phyloP scores from a whole-genome alignment of 108 stramenopile species.

The Cyclotella kingstonii region DNA sequence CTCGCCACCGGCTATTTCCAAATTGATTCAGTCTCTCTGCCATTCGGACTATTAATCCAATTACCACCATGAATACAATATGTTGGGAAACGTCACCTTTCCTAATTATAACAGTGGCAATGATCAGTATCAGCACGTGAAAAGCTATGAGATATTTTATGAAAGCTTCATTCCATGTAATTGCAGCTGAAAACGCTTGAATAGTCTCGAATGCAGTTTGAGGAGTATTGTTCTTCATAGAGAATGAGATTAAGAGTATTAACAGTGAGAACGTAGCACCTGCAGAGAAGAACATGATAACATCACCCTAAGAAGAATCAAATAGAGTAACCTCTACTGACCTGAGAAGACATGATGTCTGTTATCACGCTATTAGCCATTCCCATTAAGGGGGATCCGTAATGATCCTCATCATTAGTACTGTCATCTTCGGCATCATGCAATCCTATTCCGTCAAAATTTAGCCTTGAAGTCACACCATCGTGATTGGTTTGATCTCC shows the following conservation, averaged over 20 bases:
- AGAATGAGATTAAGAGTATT: not conserved
- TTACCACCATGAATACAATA: conserved; percentile 61
- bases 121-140: conserved; percentile 60
- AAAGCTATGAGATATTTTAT: conserved; percentile 61
- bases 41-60: conserved; percentile 59
- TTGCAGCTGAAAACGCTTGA: conserved; percentile 76
- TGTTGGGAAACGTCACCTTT: conserved; percentile 41
- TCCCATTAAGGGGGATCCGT: conserved; percentile 71
- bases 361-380: conserved; percentile 76
- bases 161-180: conserved; percentile 81
- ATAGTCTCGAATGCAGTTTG: conserved; percentile 67
- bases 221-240: conserved; percentile 43
- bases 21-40: conserved; percentile 70
- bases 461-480: not conserved
- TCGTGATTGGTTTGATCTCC: conserved; percentile 13
- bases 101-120: conserved; percentile 44
- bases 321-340: conserved; percentile 15
- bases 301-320: not conserved
- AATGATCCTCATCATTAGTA: conserved; percentile 28
- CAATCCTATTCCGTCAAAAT: not conserved
- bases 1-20: conserved; percentile 64
- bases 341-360: conserved; percentile 73
- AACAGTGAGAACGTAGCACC: conserved; percentile 1
- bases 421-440: conserved; percentile 14
- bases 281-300: too few relatives aligned